Conservation (phyloP, 441 rosid genomes). For the Kokia cookei region DNA sequence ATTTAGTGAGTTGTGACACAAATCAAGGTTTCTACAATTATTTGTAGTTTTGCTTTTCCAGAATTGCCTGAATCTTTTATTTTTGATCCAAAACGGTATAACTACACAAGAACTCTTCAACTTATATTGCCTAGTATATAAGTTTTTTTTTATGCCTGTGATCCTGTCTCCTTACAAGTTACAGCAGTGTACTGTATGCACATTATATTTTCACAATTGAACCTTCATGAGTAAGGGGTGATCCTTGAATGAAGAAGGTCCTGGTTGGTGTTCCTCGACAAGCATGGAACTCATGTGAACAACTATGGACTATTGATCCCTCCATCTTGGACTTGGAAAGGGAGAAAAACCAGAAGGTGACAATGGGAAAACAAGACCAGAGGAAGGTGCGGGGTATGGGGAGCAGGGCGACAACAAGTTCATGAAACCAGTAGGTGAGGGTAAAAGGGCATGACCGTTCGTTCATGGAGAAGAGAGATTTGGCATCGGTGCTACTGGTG, state of each 20-base stretch:
- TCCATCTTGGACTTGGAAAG: constrained; percentile 78
- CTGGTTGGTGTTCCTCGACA: neutral
- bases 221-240: constrained; percentile 6
- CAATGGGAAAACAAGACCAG: constrained; percentile 45
- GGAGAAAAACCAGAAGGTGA: constrained; percentile 70
- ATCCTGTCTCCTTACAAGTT: too few relatives aligned
- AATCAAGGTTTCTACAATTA: neutral
- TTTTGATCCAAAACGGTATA: too few relatives aligned
- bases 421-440: constrained; percentile 45
- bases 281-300: constrained; percentile 13
- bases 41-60: neutral
- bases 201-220: constrained; percentile 20
- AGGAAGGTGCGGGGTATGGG: constrained; percentile 48
- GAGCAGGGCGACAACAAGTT: constrained; percentile 52
- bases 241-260: constrained; percentile 11
- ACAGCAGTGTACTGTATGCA: constrained; percentile 11
- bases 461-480: constrained; percentile 27
- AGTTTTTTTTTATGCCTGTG: too few relatives aligned
- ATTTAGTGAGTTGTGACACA: neutral
- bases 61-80: neutral
- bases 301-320: constrained; percentile 37
- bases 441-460: constrained; percentile 48
- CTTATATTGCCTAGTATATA: too few relatives aligned
- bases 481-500: constrained; percentile 26
- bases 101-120: too few relatives aligned